A percentile compares a stretch with the other conserved stretches of the same genome.
phyloP scores from a whole-genome alignment of 2,329 filamentous ascomycete species.

The Chaetomium sp. region DNA sequence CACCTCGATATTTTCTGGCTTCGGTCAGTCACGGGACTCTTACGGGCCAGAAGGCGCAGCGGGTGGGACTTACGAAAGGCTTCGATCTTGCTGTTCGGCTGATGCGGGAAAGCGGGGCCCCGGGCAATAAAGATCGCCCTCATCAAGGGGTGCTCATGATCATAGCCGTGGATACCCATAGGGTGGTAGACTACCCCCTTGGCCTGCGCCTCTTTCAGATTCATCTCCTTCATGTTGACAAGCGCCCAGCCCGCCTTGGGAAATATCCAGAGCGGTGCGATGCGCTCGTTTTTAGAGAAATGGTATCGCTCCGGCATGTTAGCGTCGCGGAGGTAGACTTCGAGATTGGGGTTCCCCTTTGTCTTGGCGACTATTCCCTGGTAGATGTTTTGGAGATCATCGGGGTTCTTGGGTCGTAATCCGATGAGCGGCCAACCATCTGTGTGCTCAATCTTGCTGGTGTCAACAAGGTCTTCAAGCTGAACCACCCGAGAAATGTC shows the following conservation, averaged over 20 bases:
- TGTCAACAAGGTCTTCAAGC: slow-evolving; percentile 81
- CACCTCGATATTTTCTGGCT: slow-evolving; percentile 80
- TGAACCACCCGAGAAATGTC: slow-evolving; percentile 74
- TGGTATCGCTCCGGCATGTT: slow-evolving; percentile 93
- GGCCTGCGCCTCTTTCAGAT: slow-evolving; percentile 60
- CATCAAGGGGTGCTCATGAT: slow-evolving; percentile 93
- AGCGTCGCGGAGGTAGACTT: slow-evolving; percentile 78
- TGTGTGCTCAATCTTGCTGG: slow-evolving; percentile 68
- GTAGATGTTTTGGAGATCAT: slow-evolving; percentile 63
- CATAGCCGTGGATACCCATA: slow-evolving; percentile 85
- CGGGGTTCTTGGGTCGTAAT: slow-evolving; percentile 67
- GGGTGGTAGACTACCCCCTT: slow-evolving; percentile 68
- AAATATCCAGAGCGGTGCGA: slow-evolving; percentile 91
- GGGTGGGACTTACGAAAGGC: slow-evolving; percentile 73
- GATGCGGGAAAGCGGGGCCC: slow-evolving; percentile 86
- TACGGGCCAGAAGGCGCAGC: background rate
- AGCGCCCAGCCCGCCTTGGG: slow-evolving; percentile 92
- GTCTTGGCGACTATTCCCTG: slow-evolving; percentile 51
- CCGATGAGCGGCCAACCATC: slow-evolving; percentile 95
- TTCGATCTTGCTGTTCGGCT: slow-evolving; percentile 70
- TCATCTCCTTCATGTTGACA: slow-evolving; percentile 71
- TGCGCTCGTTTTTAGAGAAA: slow-evolving; percentile 79
- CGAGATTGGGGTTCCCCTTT: slow-evolving; percentile 60
- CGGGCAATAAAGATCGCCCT: slow-evolving; percentile 88
- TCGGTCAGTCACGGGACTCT: slow-evolving; percentile 20